Percentiles rank a stretch among this genome's conserved stretches.
Conservation (phyloP, 345 rosid species). For the Melaleuca alternifolia region DNA sequence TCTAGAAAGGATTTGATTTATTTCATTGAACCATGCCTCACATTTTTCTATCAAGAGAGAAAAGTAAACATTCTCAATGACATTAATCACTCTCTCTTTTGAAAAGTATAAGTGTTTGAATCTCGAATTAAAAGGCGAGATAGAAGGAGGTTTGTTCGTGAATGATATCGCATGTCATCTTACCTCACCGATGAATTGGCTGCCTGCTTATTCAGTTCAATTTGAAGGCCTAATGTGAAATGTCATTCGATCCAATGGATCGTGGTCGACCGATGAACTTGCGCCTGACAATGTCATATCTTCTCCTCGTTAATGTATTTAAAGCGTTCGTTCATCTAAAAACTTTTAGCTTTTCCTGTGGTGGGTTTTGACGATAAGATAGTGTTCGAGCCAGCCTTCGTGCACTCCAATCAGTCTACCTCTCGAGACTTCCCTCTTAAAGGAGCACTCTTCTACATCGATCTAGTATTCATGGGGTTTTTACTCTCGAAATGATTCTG, state of each 20-base stretch:
- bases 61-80: background rate
- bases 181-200: background rate
- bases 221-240: background rate
- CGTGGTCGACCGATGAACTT: too few species aligned
- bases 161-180: background rate
- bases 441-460: background rate
- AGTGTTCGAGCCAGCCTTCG: fast-evolving
- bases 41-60: background rate
- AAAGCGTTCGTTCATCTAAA: background rate
- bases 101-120: background rate
- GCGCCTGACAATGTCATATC: too few species aligned
- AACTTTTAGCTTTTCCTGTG: background rate
- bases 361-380: background rate
- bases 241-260: background rate
- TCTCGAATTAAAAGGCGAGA: background rate
- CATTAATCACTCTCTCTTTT: background rate
- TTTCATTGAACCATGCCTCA: background rate
- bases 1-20: background rate
- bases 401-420: background rate
- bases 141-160: background rate
- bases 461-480: background rate
- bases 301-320: background rate
- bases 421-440: background rate
- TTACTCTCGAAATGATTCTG: background rate
- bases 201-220: background rate